Conservation (phyloP, 2,329 filamentous ascomycete species). For the Raffaelea albimanens region DNA sequence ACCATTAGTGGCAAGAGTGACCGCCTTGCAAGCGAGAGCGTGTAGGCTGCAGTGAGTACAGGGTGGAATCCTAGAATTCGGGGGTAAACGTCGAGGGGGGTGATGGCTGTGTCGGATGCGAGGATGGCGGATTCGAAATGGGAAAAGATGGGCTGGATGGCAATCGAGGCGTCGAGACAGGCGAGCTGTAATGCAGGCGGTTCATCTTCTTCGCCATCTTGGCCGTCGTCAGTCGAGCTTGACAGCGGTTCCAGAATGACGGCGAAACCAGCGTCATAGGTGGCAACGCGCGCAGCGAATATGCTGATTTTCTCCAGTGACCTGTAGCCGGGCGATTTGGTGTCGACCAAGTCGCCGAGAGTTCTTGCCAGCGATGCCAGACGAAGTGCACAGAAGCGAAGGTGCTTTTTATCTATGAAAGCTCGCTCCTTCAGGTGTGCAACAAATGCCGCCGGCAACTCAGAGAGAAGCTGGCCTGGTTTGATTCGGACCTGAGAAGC, state of each 20-base stretch:
- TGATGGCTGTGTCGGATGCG: conserved; percentile 87
- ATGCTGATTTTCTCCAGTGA: conserved; percentile 94
- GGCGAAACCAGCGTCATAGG: conserved; percentile 92
- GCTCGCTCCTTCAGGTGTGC: conserved; percentile 89
- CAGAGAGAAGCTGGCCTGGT: conserved; percentile 91
- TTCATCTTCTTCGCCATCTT: conserved; percentile 85
- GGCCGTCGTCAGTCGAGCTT: no score
- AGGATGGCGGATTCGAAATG: conserved; percentile 97
- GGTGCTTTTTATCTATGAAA: conserved; percentile 92
- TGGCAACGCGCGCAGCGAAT: conserved; percentile 91
- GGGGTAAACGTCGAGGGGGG: conserved; percentile 95
- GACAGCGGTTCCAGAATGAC: conserved; percentile 97
- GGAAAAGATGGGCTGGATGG: conserved; percentile 95
- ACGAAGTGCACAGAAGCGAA: conserved; percentile 89
- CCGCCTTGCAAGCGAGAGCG: conserved; percentile 85
- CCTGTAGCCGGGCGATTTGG: conserved; percentile 76
- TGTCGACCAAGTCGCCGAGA: conserved; percentile 85
- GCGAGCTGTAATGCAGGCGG: conserved; percentile 97
- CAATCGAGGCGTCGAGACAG: conserved; percentile 92
- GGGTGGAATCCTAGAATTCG: conserved; percentile 94
- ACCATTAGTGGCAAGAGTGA: conserved; percentile 99
- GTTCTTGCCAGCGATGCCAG: conserved; percentile 90
- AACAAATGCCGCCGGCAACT: conserved; percentile 89
- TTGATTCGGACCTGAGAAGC: conserved; percentile 96
- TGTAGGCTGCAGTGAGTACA: conserved; percentile 92